Conservation (phyloP, 306 rosid genomes). For the Echinosophora koreensis region DNA sequence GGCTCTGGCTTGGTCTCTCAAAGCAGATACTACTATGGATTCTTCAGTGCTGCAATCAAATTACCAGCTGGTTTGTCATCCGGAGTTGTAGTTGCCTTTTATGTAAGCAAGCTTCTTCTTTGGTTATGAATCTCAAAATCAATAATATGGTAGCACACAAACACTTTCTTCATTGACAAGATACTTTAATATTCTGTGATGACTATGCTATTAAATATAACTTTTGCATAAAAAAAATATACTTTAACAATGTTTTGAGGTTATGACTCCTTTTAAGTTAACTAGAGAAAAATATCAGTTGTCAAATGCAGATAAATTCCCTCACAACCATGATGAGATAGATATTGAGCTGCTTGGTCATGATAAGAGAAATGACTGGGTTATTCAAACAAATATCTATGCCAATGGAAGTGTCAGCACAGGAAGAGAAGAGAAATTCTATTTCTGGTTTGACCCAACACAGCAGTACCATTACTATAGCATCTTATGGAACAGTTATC, state of each 20-base stretch:
- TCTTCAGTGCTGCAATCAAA: conserved; percentile 96
- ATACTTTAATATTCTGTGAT: not conserved
- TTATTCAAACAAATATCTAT: conserved; percentile 84
- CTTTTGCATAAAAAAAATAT: not conserved
- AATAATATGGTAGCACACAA: not conserved
- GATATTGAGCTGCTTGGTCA: conserved; percentile 95
- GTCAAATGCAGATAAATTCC: conserved; percentile 87
- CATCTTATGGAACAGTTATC: conserved; percentile 91
- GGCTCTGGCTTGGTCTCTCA: conserved; percentile 85
- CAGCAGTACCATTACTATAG: conserved; percentile 74
- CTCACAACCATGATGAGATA: conserved; percentile 91
- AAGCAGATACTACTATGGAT: conserved; percentile 73
- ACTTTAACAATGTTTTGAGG: not conserved
- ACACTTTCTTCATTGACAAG: not conserved
- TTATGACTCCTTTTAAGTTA: conserved; percentile 1
- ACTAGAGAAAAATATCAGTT: conserved; percentile 58
- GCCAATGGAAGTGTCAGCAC: conserved; percentile 92
- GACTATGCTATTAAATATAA: not conserved
- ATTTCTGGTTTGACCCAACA: conserved; percentile 97
- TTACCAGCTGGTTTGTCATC: conserved; percentile 87
- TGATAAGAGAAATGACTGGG: conserved; percentile 89
- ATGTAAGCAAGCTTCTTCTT: conserved; percentile 62
- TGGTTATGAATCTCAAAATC: not conserved
- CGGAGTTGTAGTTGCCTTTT: conserved; percentile 95
- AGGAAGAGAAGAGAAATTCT: conserved; percentile 96